These are phyloP conservation scores for Rubia peregrina DNA, from an alignment of 305 asterid species.

Conservation along the genomic window DNA sequence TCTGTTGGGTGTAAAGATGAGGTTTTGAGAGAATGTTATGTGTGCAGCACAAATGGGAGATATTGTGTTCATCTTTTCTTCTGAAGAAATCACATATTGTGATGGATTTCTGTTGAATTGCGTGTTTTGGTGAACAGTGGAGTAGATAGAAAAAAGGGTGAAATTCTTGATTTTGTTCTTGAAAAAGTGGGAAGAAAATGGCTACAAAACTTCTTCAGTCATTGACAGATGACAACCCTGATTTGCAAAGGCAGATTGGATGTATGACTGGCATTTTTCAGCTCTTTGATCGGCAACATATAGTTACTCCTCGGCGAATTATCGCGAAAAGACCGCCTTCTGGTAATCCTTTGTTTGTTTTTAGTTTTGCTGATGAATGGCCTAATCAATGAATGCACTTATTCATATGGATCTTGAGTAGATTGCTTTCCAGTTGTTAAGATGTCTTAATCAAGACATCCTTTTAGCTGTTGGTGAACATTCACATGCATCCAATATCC, in stretches of 20 bases:
- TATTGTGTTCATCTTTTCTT: constrained; percentile 6
- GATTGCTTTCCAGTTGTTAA: neutral
- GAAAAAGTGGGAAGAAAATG: constrained; percentile 34
- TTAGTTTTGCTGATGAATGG: neutral
- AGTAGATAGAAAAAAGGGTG: constrained; percentile 3
- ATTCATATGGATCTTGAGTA: neutral
- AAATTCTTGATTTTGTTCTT: neutral
- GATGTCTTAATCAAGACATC: constrained; percentile 7
- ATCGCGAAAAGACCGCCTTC: constrained; percentile 36
- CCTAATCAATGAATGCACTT: neutral
- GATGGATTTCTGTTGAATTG: neutral
- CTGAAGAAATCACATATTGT: neutral
- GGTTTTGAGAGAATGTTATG: neutral
- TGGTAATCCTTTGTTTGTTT: constrained; percentile 37
- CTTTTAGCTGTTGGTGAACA: neutral
- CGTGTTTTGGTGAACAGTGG: constrained; percentile 9
- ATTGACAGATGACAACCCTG: constrained; percentile 64
- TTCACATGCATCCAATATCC: neutral
- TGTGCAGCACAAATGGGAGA: constrained; percentile 1
- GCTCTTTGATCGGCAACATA: constrained; percentile 64
- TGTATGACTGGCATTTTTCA: constrained; percentile 92
- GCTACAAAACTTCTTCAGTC: constrained; percentile 79
- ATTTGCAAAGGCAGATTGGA: constrained; percentile 82
- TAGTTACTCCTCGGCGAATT: constrained; percentile 44
- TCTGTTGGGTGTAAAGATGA: neutral